Evolutionary conservation across 176 grass and related monocot species (phyloP), one percentile per base, ranked within the genome.

Genomic region (Pontederia paniculata): DNA sequence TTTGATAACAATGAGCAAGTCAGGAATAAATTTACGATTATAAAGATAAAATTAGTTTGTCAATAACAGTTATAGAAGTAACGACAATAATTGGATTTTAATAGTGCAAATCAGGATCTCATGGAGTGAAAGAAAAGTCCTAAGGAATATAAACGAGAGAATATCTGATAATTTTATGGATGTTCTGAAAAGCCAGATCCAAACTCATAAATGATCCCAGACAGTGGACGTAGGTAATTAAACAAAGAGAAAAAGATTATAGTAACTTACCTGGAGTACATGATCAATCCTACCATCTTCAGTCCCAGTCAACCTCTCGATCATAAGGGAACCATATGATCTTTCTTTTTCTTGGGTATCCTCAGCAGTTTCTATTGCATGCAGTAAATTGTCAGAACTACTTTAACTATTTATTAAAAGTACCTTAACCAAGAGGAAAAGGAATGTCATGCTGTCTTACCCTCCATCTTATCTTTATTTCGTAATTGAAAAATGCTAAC

Each of bases 241-340:
- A 67, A 37, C 58, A 21, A 44, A 59, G 65, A 68, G 13, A 73
- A 43, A 58, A 13, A 50, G 5, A 44, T 69, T 62, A 4, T 73
- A 37, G 17, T 72, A 23, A 71, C 75, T 87, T 37, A 90, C 91
- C 83, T 90, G 86, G 67, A 98, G 93, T 23, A 89, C 68, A 69
- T 97, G 86, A 76, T 97, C 91, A 71, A 97, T 80, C 37, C 86
- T 76, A 43, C 86, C 91, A 66, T 84, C 79, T 16, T 74, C 51
- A 51, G 66, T 80, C 70, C 83, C 83, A 21, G 91, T 90, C 73
- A 97, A 19, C 67, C 77, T 97, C 73, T 90, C 86, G 77, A 97
- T 97, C 91, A 97, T 97, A 60, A 81, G 68, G 63, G 79, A 83
- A 66, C 91, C 91, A 76, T 97, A 90, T 21, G 82, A 88, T 60